Percentiles rank a stretch among this genome's conserved stretches.
Evolutionary conservation across 768 basidiomycete species (phyloP).

Genomic region (Sporobolomyces pararoseus): DNA sequence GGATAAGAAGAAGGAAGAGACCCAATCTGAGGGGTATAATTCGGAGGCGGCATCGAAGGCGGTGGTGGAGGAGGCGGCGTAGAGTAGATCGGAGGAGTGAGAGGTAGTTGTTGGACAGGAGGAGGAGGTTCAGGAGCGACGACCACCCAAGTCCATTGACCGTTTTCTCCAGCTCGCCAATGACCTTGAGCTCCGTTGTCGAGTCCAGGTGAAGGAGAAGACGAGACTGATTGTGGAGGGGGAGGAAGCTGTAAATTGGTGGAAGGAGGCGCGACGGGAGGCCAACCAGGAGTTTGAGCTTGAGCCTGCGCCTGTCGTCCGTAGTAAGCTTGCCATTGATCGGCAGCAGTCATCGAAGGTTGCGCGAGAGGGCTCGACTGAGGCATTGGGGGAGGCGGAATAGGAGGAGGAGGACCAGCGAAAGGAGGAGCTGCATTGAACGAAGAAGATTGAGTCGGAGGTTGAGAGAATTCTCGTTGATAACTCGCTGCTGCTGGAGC

Average conservation of each 20-base stretch:
- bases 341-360: neutral
- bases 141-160: constrained; percentile 19
- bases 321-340: constrained; percentile 14
- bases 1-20: neutral
- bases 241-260: neutral
- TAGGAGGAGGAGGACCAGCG: constrained; percentile 5
- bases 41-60: neutral
- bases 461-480: neutral
- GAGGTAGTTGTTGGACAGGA: neutral
- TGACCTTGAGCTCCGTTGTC: constrained; percentile 11
- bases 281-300: neutral
- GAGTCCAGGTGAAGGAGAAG: neutral
- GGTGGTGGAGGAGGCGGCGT: neutral
- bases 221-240: neutral
- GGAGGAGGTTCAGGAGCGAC: neutral
- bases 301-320: neutral
- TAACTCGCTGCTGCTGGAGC: constrained; percentile 1
- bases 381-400: too few species aligned
- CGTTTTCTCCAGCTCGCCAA: constrained; percentile 10
- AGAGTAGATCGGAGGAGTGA: neutral
- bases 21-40: neutral
- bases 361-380: neutral
- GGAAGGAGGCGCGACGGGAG: neutral
- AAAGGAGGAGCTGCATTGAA: neutral
- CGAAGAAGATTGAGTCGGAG: neutral